Conservation (phyloP, 1,139 yeast species). For the Torulaspora globosa region DNA sequence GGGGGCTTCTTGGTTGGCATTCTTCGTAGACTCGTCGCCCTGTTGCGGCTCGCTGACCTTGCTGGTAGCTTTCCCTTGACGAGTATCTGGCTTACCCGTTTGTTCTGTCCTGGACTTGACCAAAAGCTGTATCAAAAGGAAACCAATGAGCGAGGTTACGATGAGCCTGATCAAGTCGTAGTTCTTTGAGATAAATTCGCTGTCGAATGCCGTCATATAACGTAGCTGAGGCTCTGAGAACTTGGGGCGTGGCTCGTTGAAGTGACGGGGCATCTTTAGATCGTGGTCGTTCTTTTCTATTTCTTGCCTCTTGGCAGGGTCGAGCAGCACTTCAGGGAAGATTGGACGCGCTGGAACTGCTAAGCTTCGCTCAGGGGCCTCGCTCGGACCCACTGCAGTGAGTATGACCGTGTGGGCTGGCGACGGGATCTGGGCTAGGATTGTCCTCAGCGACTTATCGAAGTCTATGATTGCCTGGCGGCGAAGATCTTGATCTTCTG, state of each 20-base stretch:
- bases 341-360: slow-evolving; percentile 19
- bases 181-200: slow-evolving; percentile 26
- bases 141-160: slow-evolving; percentile 18
- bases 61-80: neutral
- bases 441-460: slow-evolving; percentile 50
- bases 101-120: neutral
- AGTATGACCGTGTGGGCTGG: slow-evolving; percentile 56
- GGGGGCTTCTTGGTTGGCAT: neutral
- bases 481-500: slow-evolving; percentile 38
- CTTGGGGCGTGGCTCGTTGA: slow-evolving; percentile 35
- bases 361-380: slow-evolving; percentile 10
- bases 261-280: slow-evolving; percentile 37
- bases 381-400: slow-evolving; percentile 37
- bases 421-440: slow-evolving; percentile 62
- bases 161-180: slow-evolving; percentile 19
- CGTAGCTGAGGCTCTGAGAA: slow-evolving; percentile 18
- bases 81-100: neutral
- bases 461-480: slow-evolving; percentile 39
- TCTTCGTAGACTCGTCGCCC: neutral
- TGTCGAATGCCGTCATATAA: slow-evolving; percentile 24
- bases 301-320: slow-evolving; percentile 44
- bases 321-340: slow-evolving; percentile 35
- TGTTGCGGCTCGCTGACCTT: neutral
- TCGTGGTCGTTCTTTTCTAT: slow-evolving; percentile 52
- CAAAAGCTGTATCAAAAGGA: slow-evolving; percentile 16